Evolutionary conservation across 768 basidiomycete species (phyloP).

Genomic region (Leccinum variicolor): DNA sequence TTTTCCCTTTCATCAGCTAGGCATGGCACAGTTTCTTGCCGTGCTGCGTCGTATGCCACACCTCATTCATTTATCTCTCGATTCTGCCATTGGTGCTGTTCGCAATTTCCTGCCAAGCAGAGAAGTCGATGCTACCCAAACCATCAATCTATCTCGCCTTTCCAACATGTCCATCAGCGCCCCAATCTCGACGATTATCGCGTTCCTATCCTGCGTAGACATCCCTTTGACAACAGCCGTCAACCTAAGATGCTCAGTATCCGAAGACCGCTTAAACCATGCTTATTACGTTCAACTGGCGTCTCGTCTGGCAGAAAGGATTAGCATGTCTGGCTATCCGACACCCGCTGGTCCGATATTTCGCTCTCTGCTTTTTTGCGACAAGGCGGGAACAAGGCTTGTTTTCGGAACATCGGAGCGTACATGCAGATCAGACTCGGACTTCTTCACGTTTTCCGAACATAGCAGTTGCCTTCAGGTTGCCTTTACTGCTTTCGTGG

Average conservation of each 20-base stretch:
- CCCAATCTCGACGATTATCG: not conserved
- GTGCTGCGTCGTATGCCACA: slow-evolving; percentile 32
- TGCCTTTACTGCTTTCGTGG: not conserved
- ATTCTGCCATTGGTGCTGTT: slow-evolving; percentile 26
- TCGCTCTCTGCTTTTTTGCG: not conserved
- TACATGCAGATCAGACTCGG: not conserved
- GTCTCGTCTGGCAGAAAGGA: not conserved
- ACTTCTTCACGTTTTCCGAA: not conserved
- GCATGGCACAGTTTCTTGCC: slow-evolving; percentile 28
- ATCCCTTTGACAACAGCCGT: not conserved
- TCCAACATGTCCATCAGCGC: not conserved
- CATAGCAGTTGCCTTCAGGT: slow-evolving; percentile 3
- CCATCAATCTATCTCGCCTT: not conserved
- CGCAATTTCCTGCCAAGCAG: not conserved
- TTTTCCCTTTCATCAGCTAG: slow-evolving; percentile 26
- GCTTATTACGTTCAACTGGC: not conserved
- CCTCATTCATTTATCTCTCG: slow-evolving; percentile 32
- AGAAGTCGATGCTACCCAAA: not conserved
- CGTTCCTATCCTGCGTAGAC: slow-evolving; percentile 1
- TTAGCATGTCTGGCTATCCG: not conserved
- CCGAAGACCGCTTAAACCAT: not conserved
- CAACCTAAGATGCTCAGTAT: not conserved
- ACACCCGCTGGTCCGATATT: not conserved
- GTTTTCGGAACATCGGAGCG: not conserved
- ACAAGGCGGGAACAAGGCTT: accelerated